Base-by-base conservation (phyloP, 2,329 filamentous ascomycete genomes). In the Cladosporium sp. region DNA sequence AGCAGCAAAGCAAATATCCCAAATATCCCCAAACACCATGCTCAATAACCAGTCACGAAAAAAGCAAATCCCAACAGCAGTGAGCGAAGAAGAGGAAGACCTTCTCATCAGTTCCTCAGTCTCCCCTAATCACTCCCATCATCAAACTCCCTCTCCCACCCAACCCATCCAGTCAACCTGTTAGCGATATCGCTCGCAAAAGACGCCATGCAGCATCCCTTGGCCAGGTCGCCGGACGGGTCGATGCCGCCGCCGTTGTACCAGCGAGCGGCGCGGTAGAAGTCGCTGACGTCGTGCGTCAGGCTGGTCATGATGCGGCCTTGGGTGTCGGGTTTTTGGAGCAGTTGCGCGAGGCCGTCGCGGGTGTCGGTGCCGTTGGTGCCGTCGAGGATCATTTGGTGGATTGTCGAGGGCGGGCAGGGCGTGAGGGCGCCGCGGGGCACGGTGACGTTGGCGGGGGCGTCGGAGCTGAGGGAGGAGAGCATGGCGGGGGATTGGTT, bases 121-220 rank as follows among this genome's bases (percentile, higher is more conserved):
- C 34, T 36, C 10, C 34, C 34, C 34, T 36, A 36, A 28, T 54
- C 34, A 14, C 47, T 52, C 24, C 41, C 41, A 62, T 54, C 49
- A 32, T 41, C 61, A 57, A 32, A 64, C 26, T 64, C 55, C 30
- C 64, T 60, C n/a, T 60, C 55, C 55, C 55, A 60, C n/a, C 64
- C 64, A 54, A 65, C 57, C 81, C 80, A 83, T 4, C 81, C 79
- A 5, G 77, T 76, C 54, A 84, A 74, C 36, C 82, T 75, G 70
- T 84, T 84, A 49, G 84, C 84, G 70, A 86, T 76, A 68, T 86
- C 84, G 18, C 76, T 78, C 18, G 80, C 76, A 71, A 86, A 86
- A 78, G 84, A 86, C 68, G 81, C 80, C 26, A 82, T 84, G 14
- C 78, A 80, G 71, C 83, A 77, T 58, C 81, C 81, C 63, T 77